Evolutionary conservation across 345 rosid genomes (phyloP).

Genomic region (Firmiana major): DNA sequence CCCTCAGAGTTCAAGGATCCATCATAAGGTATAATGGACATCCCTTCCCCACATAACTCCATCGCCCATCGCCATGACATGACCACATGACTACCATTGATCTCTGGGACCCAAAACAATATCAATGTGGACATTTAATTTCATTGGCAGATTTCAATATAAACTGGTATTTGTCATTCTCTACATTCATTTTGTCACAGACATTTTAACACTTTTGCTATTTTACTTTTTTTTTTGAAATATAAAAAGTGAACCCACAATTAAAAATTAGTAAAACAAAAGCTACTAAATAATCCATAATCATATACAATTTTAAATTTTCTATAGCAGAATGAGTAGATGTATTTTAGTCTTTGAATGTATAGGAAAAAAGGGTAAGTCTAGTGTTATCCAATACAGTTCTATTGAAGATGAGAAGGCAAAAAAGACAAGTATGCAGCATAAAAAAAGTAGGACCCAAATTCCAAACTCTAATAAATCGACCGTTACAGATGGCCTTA

Average conservation of each 20-base stretch:
- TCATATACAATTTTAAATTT: no score
- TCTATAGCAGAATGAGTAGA: no score
- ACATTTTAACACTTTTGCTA: background rate
- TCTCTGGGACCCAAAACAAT: slow-evolving; percentile 6
- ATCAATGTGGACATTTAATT: background rate
- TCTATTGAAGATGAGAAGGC: background rate
- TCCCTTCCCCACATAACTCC: slow-evolving; percentile 4
- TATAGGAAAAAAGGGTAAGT: background rate
- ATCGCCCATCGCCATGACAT: background rate
- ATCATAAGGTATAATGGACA: slow-evolving; percentile 12
- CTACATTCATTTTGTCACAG: background rate
- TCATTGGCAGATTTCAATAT: background rate
- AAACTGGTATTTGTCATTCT: background rate
- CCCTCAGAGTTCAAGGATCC: slow-evolving; percentile 12
- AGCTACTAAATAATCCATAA: no score
- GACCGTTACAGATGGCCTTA: background rate
- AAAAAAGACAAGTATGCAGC: background rate
- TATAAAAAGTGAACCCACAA: no score
- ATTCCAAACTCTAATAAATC: background rate
- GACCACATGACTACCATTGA: slow-evolving; percentile 10
- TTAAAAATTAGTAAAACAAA: no score
- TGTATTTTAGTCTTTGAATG: background rate
- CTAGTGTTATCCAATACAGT: background rate
- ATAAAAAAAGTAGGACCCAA: background rate
- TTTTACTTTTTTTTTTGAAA: no score